Percentiles rank a stretch among this genome's conserved stretches.
These are phyloP conservation scores for Vitis hybrid DNA, from an alignment of 177 flowering plant genomes.

Conservation along the genomic window DNA sequence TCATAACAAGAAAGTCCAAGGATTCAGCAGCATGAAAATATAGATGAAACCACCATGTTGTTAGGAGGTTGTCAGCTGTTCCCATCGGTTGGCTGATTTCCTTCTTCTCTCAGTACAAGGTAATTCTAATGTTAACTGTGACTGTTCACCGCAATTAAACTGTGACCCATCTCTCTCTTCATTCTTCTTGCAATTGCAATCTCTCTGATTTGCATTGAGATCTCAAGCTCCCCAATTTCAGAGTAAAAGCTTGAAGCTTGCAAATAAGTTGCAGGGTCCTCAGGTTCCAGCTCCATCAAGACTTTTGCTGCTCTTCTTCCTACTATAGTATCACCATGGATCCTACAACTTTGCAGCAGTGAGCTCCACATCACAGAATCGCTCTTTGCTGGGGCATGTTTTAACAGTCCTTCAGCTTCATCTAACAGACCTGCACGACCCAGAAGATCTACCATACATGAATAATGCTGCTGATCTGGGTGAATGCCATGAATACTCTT, in stretches of 20 bases:
- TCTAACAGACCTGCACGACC: constrained; percentile 65
- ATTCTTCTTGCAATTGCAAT: constrained; percentile 33
- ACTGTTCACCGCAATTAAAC: constrained; percentile 34
- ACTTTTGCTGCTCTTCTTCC: constrained; percentile 52
- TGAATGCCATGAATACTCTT: constrained; percentile 29
- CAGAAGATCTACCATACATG: constrained; percentile 76
- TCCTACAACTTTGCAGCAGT: constrained; percentile 58
- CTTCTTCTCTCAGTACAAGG: background rate
- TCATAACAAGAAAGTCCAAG: constrained; percentile 11
- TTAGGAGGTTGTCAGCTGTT: background rate
- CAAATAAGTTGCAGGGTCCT: constrained; percentile 47
- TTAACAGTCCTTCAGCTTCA: constrained; percentile 61
- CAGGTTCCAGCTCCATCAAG: constrained; percentile 52
- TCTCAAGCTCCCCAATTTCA: constrained; percentile 56
- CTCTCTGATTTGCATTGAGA: constrained; percentile 39
- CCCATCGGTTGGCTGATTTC: background rate
- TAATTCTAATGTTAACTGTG: background rate
- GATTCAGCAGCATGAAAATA: background rate
- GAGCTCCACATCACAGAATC: constrained; percentile 66
- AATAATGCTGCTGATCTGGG: constrained; percentile 57
- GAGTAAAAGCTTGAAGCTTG: constrained; percentile 58
- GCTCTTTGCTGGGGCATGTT: constrained; percentile 25
- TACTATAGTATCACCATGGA: constrained; percentile 42
- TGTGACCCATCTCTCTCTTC: constrained; percentile 50
- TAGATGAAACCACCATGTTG: background rate